These are phyloP conservation scores for Mycena galericulata DNA, from an alignment of 768 basidiomycete genomes.

Conservation along the genomic window DNA sequence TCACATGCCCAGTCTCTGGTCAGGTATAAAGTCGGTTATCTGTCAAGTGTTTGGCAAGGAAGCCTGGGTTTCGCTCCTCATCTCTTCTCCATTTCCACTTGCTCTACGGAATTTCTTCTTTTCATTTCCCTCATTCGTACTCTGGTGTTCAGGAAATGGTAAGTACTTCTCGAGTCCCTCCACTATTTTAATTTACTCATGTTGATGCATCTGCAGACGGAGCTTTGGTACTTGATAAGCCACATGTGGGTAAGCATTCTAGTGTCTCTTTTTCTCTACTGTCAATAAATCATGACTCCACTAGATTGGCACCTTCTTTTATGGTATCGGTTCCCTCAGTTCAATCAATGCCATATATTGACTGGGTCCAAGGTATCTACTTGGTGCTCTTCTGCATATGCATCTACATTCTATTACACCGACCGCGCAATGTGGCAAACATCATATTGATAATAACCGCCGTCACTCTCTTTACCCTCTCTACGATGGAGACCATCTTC, in stretches of 20 bases:
- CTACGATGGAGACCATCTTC: constrained; percentile 44
- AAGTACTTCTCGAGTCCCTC: too few species aligned
- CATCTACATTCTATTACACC: constrained; percentile 41
- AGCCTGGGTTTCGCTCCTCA: constrained; percentile 16
- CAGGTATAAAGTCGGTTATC: background rate
- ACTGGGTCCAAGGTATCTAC: constrained; percentile 39
- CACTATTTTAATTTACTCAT: background rate
- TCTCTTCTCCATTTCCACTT: background rate
- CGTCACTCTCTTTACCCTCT: constrained; percentile 43
- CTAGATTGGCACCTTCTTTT: constrained; percentile 23
- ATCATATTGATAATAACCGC: constrained; percentile 42
- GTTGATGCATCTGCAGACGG: background rate
- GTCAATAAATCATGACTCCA: background rate
- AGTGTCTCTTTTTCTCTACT: background rate
- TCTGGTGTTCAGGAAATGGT: background rate
- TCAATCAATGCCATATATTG: background rate
- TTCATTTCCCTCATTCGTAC: background rate
- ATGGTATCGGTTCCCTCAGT: background rate
- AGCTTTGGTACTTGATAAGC: constrained; percentile 15
- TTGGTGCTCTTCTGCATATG: constrained; percentile 46
- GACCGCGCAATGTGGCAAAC: constrained; percentile 38
- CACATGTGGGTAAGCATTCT: background rate
- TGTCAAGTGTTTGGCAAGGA: background rate
- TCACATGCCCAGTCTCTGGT: too few species aligned
- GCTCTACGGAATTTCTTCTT: background rate